Evolutionary conservation across 2,329 filamentous ascomycete species (phyloP).

Genomic region (Apiospora marii): DNA sequence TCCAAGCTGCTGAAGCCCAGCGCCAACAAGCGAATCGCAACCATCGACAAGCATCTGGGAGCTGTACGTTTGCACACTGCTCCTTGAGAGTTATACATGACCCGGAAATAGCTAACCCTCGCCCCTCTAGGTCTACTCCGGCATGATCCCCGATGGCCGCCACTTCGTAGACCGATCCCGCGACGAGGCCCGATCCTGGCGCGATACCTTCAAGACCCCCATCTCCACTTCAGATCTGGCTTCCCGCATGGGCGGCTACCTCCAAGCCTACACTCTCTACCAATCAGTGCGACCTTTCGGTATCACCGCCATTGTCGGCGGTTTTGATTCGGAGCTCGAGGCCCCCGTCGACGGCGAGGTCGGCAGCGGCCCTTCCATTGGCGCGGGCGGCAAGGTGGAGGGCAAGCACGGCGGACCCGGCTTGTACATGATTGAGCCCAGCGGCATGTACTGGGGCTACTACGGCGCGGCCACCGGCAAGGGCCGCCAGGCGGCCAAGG

Average conservation of each 20-base stretch:
- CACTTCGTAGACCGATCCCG: conserved; percentile 95
- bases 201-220: conserved; percentile 91
- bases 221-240: conserved; percentile 90
- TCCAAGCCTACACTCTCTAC: conserved; percentile 97
- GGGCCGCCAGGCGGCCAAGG: conserved; percentile 95
- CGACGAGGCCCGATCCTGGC: conserved; percentile 92
- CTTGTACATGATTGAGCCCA: conserved; percentile 99
- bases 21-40: conserved; percentile 97
- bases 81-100: background rate
- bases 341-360: conserved; percentile 89
- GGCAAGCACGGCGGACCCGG: conserved; percentile 86
- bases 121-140: conserved; percentile 80
- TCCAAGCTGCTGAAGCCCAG: conserved; percentile 95
- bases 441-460: conserved; percentile 97
- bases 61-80: conserved; percentile 68
- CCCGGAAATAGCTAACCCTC: background rate
- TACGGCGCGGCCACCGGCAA: conserved; percentile 98
- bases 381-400: conserved; percentile 81
- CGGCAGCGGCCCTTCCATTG: conserved; percentile 78
- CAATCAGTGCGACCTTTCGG: conserved; percentile 96
- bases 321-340: conserved; percentile 90
- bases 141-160: conserved; percentile 91
- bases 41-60: conserved; percentile 91
- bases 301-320: conserved; percentile 91
- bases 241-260: conserved; percentile 92